phyloP scores from a whole-genome alignment of 1,139 yeast species.

The Nakaseomyces nivariensis region DNA sequence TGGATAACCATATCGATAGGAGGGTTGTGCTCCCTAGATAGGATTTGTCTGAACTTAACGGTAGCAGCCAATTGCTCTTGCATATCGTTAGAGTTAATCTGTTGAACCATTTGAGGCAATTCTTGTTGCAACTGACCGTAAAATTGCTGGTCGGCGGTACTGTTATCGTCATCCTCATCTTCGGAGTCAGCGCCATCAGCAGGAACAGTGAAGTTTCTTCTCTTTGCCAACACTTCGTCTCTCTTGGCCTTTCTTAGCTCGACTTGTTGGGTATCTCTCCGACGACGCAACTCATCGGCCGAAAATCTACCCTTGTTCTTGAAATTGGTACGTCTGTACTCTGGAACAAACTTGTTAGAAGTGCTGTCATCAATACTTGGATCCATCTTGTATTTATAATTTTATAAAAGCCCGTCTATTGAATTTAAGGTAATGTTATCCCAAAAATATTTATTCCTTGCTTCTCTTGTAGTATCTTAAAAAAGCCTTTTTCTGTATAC shows the following conservation, averaged over 20 bases:
- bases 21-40: slow-evolving; percentile 94
- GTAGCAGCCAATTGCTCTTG: slow-evolving; percentile 84
- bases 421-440: too few relatives aligned
- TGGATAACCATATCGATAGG: slow-evolving; percentile 91
- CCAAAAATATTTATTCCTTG: too few relatives aligned
- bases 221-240: slow-evolving; percentile 86
- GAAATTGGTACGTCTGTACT: slow-evolving; percentile 92
- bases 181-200: slow-evolving; percentile 32
- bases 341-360: slow-evolving; percentile 84
- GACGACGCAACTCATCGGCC: slow-evolving; percentile 92
- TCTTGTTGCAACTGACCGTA: slow-evolving; percentile 53
- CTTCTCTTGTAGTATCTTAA: too few relatives aligned
- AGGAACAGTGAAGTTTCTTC: slow-evolving; percentile 64
- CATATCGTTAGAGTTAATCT: slow-evolving; percentile 66
- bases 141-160: slow-evolving; percentile 33
- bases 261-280: slow-evolving; percentile 96
- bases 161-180: slow-evolving; percentile 37
- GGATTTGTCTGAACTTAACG: slow-evolving; percentile 82
- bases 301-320: slow-evolving; percentile 91
- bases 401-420: slow-evolving; percentile 1
- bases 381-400: not conserved
- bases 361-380: slow-evolving; percentile 40
- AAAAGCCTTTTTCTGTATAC: too few relatives aligned
- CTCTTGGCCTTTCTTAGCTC: slow-evolving; percentile 94
- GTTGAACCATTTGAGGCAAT: slow-evolving; percentile 77